Percentiles rank a stretch among this genome's conserved stretches.
Conservation (phyloP, 2,329 filamentous ascomycete species). For the Trichoderma sp. region DNA sequence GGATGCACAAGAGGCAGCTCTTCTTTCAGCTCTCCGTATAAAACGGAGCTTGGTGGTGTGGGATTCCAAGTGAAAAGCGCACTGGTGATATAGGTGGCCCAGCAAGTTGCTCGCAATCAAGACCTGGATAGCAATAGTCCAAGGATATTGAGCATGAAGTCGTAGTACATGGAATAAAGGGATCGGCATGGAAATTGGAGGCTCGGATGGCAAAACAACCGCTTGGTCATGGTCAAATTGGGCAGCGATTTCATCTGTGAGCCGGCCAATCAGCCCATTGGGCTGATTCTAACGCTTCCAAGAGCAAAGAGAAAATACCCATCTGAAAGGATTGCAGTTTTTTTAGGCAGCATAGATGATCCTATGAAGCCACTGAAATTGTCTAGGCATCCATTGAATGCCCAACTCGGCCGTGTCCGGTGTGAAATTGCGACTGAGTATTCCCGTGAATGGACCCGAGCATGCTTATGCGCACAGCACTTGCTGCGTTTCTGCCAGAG, state of each 20-base stretch:
- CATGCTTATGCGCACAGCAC: slow-evolving; percentile 1
- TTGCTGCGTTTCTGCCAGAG: neutral
- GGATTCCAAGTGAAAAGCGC: too few species aligned
- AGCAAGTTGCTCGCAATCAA: neutral
- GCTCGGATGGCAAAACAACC: neutral
- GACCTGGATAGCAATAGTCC: neutral
- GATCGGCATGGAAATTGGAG: neutral
- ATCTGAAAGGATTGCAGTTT: neutral
- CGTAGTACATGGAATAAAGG: neutral
- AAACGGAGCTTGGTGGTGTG: neutral
- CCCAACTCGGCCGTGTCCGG: neutral
- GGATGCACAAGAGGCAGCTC: neutral
- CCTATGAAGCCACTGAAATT: neutral
- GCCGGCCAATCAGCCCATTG: neutral
- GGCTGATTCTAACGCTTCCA: neutral
- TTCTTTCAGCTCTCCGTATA: neutral
- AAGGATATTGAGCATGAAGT: neutral
- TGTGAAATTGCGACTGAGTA: neutral
- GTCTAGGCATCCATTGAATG: neutral
- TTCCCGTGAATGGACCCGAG: neutral
- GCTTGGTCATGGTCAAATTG: neutral
- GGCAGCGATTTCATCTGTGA: neutral
- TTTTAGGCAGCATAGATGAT: neutral
- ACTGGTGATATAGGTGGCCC: neutral
- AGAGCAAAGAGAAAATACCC: neutral